Percentiles rank a stretch among this genome's conserved stretches.
Conservation (phyloP, 2,329 filamentous ascomycete species). For the Colletotrichum agaves region DNA sequence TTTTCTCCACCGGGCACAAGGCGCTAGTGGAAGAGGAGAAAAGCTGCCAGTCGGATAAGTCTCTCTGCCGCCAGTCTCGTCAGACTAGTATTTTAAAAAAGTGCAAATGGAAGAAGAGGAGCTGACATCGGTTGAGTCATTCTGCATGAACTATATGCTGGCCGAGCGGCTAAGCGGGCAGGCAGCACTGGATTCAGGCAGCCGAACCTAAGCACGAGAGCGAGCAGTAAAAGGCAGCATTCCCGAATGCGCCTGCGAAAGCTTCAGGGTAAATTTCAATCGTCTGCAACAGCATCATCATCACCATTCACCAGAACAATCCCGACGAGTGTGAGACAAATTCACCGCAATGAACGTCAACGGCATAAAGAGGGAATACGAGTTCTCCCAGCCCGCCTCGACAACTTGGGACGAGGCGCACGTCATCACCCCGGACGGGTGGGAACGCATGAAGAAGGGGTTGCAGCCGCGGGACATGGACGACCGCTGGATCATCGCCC, state of each 20-base stretch:
- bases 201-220: too few species aligned
- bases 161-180: not conserved
- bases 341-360: not conserved
- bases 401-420: not conserved
- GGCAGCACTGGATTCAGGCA: not conserved
- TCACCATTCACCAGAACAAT: too few species aligned
- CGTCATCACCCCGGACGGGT: not conserved
- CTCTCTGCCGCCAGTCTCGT: too few species aligned
- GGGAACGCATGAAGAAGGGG: slow-evolving; percentile 22
- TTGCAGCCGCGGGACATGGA: slow-evolving; percentile 18
- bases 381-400: slow-evolving; percentile 8
- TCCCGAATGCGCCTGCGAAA: too few species aligned
- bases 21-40: too few species aligned
- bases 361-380: not conserved
- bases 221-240: too few species aligned
- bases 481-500: slow-evolving; percentile 4
- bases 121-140: not conserved
- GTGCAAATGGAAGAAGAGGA: not conserved
- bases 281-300: too few species aligned
- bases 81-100: too few species aligned
- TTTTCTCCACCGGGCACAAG: not conserved
- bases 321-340: too few species aligned
- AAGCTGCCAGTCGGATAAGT: too few species aligned
- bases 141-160: not conserved
- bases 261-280: too few species aligned